A percentile compares a stretch with the other conserved stretches of the same genome.
phyloP scores from a whole-genome alignment of 345 rosid species.

The Geranium brycei region DNA sequence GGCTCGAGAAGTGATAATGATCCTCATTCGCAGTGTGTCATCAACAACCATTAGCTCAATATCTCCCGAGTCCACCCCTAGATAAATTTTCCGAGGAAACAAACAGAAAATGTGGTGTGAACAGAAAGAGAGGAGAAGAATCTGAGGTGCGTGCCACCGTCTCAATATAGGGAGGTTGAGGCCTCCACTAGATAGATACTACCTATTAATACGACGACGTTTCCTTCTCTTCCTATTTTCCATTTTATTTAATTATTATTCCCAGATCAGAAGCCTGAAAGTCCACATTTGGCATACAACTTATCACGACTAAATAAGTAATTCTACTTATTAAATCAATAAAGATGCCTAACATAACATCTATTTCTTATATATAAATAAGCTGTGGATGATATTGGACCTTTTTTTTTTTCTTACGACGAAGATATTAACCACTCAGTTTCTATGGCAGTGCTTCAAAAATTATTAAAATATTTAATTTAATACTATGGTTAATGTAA shows the following conservation, averaged over 20 bases:
- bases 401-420: too few species aligned
- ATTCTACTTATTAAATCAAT: not conserved
- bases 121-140: not conserved
- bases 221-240: not conserved
- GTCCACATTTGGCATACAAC: not conserved
- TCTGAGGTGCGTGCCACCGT: not conserved
- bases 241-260: not conserved
- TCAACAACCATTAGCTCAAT: not conserved
- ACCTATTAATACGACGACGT: not conserved
- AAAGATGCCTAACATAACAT: too few species aligned
- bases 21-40: not conserved
- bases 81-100: not conserved
- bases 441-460: too few species aligned
- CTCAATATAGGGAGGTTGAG: not conserved
- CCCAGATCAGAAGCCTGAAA: not conserved
- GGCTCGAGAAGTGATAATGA: not conserved
- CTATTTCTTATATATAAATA: too few species aligned
- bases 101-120: not conserved
- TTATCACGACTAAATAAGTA: not conserved
- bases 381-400: too few species aligned
- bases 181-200: not conserved
- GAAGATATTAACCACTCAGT: too few species aligned
- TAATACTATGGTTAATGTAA: too few species aligned
- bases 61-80: not conserved
- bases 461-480: too few species aligned